phyloP scores from a whole-genome alignment of 1,284 basidiomycete genomes.

The Naganishia liquefaciens region DNA sequence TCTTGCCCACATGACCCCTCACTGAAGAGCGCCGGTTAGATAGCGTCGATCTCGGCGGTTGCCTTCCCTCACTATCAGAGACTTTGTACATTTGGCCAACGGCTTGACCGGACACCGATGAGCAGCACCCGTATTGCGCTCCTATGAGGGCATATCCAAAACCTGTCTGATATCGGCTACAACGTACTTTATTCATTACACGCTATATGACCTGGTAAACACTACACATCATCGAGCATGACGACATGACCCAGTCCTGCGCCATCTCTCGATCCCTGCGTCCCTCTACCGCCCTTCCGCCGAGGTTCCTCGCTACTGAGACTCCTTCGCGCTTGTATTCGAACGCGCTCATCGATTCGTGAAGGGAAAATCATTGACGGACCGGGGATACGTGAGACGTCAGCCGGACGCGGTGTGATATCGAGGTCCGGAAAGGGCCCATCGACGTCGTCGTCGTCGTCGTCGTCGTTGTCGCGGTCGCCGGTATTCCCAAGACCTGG shows the following conservation, averaged over 20 bases:
- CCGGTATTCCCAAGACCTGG: background rate
- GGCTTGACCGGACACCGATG: too few relatives aligned
- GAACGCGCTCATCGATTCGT: conserved; percentile 15
- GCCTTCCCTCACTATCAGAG: too few relatives aligned
- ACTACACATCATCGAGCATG: conserved; percentile 15
- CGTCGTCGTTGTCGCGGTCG: background rate
- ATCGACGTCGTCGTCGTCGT: background rate
- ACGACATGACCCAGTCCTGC: background rate
- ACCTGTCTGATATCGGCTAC: too few relatives aligned
- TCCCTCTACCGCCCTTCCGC: background rate
- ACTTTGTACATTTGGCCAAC: too few relatives aligned
- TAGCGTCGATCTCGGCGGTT: too few relatives aligned
- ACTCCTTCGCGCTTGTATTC: conserved; percentile 25
- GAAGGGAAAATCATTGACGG: background rate
- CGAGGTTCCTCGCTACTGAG: conserved; percentile 19
- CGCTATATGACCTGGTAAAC: background rate
- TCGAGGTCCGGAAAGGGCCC: background rate
- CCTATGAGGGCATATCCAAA: too few relatives aligned
- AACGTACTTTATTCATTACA: background rate
- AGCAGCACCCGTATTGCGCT: too few relatives aligned
- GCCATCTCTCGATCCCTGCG: background rate
- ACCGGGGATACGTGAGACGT: background rate
- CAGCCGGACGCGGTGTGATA: background rate
- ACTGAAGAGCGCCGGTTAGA: too few relatives aligned
- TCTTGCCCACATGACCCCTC: too few relatives aligned